Conservation (phyloP, 1,284 basidiomycete species). For the Megacollybia platyphylla region DNA sequence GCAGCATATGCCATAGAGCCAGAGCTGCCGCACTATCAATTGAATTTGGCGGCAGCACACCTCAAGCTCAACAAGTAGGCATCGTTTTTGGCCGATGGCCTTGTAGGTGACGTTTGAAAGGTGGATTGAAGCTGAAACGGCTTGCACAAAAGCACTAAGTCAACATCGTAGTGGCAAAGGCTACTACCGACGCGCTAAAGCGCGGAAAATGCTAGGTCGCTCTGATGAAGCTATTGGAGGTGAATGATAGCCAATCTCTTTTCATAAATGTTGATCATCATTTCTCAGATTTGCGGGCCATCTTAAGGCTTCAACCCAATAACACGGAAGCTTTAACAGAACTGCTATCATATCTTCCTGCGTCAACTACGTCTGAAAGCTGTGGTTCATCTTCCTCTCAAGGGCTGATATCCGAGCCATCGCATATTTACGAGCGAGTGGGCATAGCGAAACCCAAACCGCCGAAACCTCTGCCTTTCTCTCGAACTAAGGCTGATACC, state of each 20-base stretch:
- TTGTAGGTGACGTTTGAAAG: conserved; percentile 17
- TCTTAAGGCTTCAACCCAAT: conserved; percentile 43
- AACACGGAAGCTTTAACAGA: conserved; percentile 47
- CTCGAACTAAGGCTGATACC: conserved; percentile 31
- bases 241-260: conserved; percentile 10
- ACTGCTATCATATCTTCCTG: conserved; percentile 27
- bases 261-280: not conserved
- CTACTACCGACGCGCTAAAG: conserved; percentile 50
- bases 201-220: conserved; percentile 42
- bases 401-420: not conserved
- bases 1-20: conserved; percentile 48
- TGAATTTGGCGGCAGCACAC: conserved; percentile 59
- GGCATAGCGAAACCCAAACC: conserved; percentile 22
- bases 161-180: conserved; percentile 58
- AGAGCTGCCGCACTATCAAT: conserved; percentile 57
- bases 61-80: conserved; percentile 51
- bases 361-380: conserved; percentile 11
- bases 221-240: conserved; percentile 52
- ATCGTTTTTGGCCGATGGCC: not conserved
- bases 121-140: conserved; percentile 56
- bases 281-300: conserved; percentile 39
- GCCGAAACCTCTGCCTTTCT: conserved; percentile 34
- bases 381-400: conserved; percentile 11
- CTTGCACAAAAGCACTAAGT: conserved; percentile 44
- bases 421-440: conserved; percentile 5